These are phyloP conservation scores for Gnomoniopsis sp. DNA, from an alignment of 2,329 filamentous ascomycete genomes.

Conservation along the genomic window DNA sequence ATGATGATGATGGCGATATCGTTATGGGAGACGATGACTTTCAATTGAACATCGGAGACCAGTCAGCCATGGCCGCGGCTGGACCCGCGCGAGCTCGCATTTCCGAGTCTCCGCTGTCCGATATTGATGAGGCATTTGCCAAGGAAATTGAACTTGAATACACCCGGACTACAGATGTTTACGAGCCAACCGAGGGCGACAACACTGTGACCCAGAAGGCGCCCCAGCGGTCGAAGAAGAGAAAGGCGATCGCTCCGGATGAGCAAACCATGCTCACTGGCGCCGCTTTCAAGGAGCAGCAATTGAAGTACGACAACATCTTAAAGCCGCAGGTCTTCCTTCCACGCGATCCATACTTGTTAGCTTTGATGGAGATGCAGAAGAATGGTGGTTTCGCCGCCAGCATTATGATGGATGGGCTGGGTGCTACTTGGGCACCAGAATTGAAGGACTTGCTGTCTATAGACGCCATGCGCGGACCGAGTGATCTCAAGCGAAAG, in stretches of 20 bases:
- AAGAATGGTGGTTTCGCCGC: conserved; percentile 87
- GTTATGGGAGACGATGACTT: conserved; percentile 62
- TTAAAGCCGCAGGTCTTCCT: conserved; percentile 79
- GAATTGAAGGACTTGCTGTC: conserved; percentile 93
- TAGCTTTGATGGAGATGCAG: conserved; percentile 89
- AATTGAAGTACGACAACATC: conserved; percentile 82
- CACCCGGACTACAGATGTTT: conserved; percentile 55
- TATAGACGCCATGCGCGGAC: conserved; percentile 71
- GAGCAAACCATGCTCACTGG: conserved; percentile 73
- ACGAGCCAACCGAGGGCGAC: conserved; percentile 56
- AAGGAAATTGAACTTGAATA: conserved; percentile 58
- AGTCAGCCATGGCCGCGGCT: conserved; percentile 52
- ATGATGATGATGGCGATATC: conserved; percentile 62
- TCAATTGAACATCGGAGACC: conserved; percentile 58
- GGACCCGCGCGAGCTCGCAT: conserved; percentile 55
- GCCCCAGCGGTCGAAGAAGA: conserved; percentile 69
- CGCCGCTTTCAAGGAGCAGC: conserved; percentile 78
- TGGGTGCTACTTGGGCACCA: conserved; percentile 79
- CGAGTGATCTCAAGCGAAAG: conserved; percentile 87
- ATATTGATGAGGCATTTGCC: conserved; percentile 62
- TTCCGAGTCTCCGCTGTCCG: conserved; percentile 67
- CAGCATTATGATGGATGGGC: conserved; percentile 77
- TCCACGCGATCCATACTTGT: conserved; percentile 79
- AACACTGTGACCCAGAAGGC: conserved; percentile 61
- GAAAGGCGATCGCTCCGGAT: conserved; percentile 81